A percentile compares a stretch with the other conserved stretches of the same genome.
Evolutionary conservation across 2,329 filamentous ascomycete genomes (phyloP).

Genomic region (Diaporthe helianthi): DNA sequence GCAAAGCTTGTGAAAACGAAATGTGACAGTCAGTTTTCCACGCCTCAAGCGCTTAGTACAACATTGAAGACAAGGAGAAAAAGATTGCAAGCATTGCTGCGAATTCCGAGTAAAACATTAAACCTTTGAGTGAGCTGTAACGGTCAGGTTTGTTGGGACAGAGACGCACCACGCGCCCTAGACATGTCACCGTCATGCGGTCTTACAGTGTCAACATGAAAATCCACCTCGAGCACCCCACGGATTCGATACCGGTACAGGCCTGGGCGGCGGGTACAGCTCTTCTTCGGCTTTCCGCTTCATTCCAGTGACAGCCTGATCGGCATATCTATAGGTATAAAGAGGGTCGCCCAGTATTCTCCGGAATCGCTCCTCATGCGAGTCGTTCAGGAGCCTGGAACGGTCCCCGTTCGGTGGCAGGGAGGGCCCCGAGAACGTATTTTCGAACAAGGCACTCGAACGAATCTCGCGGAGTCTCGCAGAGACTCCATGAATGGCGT

Average conservation of each 20-base stretch:
- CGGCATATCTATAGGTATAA: background rate
- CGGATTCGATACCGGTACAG: background rate
- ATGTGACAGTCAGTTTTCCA: background rate
- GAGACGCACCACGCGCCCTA: background rate
- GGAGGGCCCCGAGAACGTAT: background rate
- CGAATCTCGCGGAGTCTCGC: background rate
- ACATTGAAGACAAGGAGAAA: background rate
- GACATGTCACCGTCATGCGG: background rate
- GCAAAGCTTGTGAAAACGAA: background rate
- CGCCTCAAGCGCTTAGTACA: background rate
- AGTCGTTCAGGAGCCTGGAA: background rate
- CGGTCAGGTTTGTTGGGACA: background rate
- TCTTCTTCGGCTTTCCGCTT: constrained; percentile 22
- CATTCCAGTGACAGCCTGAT: background rate
- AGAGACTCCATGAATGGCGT: constrained; percentile 3
- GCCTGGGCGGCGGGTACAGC: constrained; percentile 47
- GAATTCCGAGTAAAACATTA: background rate
- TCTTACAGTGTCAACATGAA: background rate
- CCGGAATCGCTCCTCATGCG: background rate
- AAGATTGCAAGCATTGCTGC: no score
- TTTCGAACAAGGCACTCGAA: constrained; percentile 9
- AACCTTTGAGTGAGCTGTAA: background rate
- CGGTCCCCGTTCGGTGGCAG: background rate
- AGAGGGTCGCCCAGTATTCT: constrained; percentile 9
- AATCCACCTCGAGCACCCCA: no score